A percentile compares a stretch with the other conserved stretches of the same genome.
Evolutionary conservation across 495 filamentous ascomycete species (phyloP).

Genomic region (Podospora tetraspora): DNA sequence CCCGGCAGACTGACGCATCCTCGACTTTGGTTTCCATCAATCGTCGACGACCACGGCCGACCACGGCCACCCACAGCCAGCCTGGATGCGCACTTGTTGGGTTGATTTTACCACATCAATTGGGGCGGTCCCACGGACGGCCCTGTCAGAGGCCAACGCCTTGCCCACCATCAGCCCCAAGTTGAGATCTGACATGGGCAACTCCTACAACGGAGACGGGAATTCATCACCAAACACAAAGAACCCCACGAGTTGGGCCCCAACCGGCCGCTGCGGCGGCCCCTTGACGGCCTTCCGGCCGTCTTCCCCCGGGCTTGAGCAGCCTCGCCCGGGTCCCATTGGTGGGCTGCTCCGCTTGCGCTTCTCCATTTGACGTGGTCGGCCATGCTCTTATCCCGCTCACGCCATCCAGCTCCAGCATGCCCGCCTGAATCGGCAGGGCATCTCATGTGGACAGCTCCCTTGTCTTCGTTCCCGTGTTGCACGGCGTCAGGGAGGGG

Average conservation of each 20-base stretch:
- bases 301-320: background rate
- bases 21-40: constrained; percentile 2
- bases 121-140: background rate
- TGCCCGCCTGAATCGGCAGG: background rate
- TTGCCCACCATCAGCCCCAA: background rate
- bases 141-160: background rate
- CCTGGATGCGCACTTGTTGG: background rate
- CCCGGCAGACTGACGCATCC: constrained; percentile 1
- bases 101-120: background rate
- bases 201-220: background rate
- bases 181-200: constrained; percentile 4
- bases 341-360: constrained; percentile 1
- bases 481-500: background rate
- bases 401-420: background rate
- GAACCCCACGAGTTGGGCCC: background rate
- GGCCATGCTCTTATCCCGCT: background rate
- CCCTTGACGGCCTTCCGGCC: background rate
- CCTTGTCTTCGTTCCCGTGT: background rate
- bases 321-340: constrained; percentile 11
- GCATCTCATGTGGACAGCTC: background rate
- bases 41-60: background rate
- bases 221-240: background rate
- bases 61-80: background rate
- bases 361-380: constrained; percentile 9
- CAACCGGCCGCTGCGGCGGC: background rate